A percentile compares a stretch with the other conserved stretches of the same genome.
phyloP scores from a whole-genome alignment of 2,329 filamentous ascomycete species.

The Colletotrichum caudatum region DNA sequence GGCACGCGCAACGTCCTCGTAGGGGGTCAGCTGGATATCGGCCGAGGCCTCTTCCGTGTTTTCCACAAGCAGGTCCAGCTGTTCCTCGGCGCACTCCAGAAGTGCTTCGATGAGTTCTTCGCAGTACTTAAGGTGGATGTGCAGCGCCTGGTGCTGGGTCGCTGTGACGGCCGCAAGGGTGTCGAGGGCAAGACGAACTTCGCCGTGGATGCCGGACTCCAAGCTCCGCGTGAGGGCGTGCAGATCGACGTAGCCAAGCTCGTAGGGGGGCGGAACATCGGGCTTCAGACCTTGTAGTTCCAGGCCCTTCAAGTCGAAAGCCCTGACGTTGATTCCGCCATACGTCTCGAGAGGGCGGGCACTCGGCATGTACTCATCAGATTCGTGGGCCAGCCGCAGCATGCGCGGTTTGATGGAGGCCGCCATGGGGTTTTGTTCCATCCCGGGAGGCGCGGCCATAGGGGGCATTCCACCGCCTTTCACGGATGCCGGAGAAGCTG shows the following conservation, averaged over 20 bases:
- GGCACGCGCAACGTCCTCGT: slow-evolving; percentile 88
- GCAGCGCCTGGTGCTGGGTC: slow-evolving; percentile 73
- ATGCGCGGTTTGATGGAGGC: slow-evolving; percentile 48
- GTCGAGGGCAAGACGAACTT: slow-evolving; percentile 91
- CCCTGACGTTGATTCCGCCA: slow-evolving; percentile 79
- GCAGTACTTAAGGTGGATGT: slow-evolving; percentile 76
- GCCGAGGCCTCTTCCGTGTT: slow-evolving; percentile 88
- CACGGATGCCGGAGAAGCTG: slow-evolving; percentile 59
- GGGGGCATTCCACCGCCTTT: slow-evolving; percentile 56
- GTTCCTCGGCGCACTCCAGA: slow-evolving; percentile 90
- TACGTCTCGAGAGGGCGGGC: slow-evolving; percentile 68
- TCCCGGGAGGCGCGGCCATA: slow-evolving; percentile 48
- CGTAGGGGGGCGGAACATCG: slow-evolving; percentile 77
- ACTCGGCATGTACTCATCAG: slow-evolving; percentile 68
- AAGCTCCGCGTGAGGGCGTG: slow-evolving; percentile 89
- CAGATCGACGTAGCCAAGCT: slow-evolving; percentile 90
- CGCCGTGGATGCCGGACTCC: slow-evolving; percentile 88
- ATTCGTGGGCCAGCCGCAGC: slow-evolving; percentile 57
- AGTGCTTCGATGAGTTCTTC: slow-evolving; percentile 91
- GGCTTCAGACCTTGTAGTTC: slow-evolving; percentile 78
- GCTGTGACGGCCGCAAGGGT: slow-evolving; percentile 76
- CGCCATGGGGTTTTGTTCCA: slow-evolving; percentile 37
- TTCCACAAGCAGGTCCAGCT: slow-evolving; percentile 86
- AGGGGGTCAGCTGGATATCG: slow-evolving; percentile 83
- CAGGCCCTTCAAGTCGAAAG: slow-evolving; percentile 72